Conservation (phyloP, 2,329 filamentous ascomycete species). For the Exophiala spinifera region DNA sequence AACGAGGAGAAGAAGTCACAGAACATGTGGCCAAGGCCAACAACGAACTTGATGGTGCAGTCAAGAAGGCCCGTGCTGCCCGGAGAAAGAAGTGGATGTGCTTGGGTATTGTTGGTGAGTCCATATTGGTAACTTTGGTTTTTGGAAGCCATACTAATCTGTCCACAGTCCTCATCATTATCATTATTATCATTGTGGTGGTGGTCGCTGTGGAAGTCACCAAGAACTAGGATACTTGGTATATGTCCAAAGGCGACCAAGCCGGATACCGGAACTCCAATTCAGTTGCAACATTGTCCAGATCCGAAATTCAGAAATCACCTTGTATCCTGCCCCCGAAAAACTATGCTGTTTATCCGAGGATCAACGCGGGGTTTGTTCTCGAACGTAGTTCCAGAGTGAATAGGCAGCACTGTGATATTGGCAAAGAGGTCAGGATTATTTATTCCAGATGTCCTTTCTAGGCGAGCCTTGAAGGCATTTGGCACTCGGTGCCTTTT, state of each 20-base stretch:
- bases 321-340: not conserved
- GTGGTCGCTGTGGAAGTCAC: constrained; percentile 50
- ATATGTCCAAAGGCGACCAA: not conserved
- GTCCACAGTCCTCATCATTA: constrained; percentile 51
- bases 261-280: not conserved
- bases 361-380: not conserved
- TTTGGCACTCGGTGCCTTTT: not conserved
- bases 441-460: not conserved
- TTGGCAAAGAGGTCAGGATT: not conserved
- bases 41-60: constrained; percentile 74
- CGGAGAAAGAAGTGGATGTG: constrained; percentile 97
- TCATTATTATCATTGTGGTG: constrained; percentile 49
- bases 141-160: constrained; percentile 7
- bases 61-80: constrained; percentile 73
- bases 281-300: not conserved
- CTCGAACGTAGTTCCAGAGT: not conserved
- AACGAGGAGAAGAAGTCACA: constrained; percentile 80
- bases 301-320: not conserved
- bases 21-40: constrained; percentile 84
- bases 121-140: not conserved
- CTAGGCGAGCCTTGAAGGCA: constrained; percentile 1
- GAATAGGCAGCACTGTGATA: not conserved
- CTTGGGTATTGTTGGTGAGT: constrained; percentile 67
- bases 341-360: not conserved
- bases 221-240: constrained; percentile 25